A percentile compares a stretch with the other conserved stretches of the same genome.
Conservation (phyloP, 352 stramenopile genomes). For the Lagenidium sp. region DNA sequence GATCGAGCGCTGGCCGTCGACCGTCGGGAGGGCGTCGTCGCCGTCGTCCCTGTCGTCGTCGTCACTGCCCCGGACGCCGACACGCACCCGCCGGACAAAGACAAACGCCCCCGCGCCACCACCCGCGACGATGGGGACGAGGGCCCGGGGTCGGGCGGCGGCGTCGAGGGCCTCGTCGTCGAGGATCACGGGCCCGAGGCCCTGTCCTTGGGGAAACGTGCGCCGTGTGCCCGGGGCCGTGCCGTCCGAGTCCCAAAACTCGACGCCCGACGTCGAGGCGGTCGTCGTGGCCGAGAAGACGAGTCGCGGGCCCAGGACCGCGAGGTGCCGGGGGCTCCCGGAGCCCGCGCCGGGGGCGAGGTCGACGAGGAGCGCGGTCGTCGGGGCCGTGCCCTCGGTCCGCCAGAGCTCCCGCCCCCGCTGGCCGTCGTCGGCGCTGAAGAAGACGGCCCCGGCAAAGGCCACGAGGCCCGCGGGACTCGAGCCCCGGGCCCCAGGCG, state of each 20-base stretch:
- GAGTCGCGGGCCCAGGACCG: slow-evolving; percentile 10
- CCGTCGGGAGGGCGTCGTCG: neutral
- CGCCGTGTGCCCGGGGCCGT: slow-evolving; percentile 32
- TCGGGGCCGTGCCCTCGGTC: neutral
- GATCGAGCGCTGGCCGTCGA: neutral
- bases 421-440: slow-evolving; percentile 77
- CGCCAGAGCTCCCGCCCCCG: slow-evolving; percentile 78
- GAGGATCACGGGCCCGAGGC: slow-evolving; percentile 14
- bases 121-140: too few relatives aligned
- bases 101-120: too few relatives aligned
- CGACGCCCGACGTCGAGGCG: slow-evolving; percentile 17
- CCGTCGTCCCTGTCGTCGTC: slow-evolving; percentile 24
- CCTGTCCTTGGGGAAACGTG: too few relatives aligned
- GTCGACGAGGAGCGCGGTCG: neutral
- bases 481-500: slow-evolving; percentile 31
- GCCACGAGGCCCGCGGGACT: slow-evolving; percentile 33
- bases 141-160: slow-evolving; percentile 5
- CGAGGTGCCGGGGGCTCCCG: slow-evolving; percentile 32
- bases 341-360: slow-evolving; percentile 19
- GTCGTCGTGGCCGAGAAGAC: slow-evolving; percentile 31
- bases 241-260: slow-evolving; percentile 78
- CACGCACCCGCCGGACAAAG: slow-evolving; percentile 9
- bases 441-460: slow-evolving; percentile 41
- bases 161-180: slow-evolving; percentile 23
- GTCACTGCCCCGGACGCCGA: slow-evolving; percentile 31